These are phyloP conservation scores for Malus sylvestris DNA, from an alignment of 306 rosid genomes.

Conservation along the genomic window DNA sequence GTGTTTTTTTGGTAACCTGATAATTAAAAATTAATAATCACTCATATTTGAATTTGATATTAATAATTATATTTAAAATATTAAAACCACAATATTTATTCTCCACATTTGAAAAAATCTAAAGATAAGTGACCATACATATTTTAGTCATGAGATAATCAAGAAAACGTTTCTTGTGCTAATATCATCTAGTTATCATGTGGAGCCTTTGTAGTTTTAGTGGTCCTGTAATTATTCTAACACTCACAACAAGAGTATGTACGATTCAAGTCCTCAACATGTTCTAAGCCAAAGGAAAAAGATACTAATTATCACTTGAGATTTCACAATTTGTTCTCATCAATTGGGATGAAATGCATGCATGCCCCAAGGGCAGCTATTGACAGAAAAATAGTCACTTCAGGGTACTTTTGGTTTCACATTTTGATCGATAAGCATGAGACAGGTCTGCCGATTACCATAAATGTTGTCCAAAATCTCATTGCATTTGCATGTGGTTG, in stretches of 20 bases:
- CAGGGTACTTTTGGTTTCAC: not conserved
- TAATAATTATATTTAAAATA: too few species aligned
- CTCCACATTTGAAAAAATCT: too few species aligned
- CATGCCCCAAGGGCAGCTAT: not conserved
- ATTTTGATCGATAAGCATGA: not conserved
- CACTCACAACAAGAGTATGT: not conserved
- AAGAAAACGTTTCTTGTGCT: too few species aligned
- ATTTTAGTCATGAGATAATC: too few species aligned
- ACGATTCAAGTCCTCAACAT: too few species aligned
- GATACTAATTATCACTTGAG: not conserved
- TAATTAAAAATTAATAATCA: too few species aligned
- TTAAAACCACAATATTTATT: too few species aligned
- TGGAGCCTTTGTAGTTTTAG: too few species aligned
- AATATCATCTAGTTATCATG: too few species aligned
- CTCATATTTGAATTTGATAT: too few species aligned
- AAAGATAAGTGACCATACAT: too few species aligned
- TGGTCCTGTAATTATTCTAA: not conserved
- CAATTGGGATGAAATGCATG: not conserved
- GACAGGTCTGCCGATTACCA: not conserved
- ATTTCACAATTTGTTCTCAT: not conserved
- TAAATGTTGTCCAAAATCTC: constrained; percentile 21
- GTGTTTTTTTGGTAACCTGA: too few species aligned
- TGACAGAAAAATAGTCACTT: not conserved
- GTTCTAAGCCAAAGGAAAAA: not conserved
- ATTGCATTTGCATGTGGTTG: constrained; percentile 29